Evolutionary conservation across 192 early-diverging fungal genomes (phyloP).

Genomic region (Entomortierella parvispora): DNA sequence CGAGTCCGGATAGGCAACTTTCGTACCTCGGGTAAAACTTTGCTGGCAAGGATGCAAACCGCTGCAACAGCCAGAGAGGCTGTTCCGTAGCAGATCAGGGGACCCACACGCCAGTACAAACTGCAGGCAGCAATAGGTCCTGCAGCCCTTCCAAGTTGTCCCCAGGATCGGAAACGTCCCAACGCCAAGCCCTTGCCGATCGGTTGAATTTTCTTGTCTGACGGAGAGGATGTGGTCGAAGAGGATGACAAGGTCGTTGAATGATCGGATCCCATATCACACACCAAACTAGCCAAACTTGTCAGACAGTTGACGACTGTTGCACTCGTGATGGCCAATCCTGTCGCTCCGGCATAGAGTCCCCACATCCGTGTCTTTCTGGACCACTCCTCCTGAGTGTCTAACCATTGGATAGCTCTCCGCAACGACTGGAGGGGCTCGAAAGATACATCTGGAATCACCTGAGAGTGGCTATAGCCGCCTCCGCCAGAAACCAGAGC

Average conservation of each 20-base stretch:
- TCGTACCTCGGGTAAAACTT: constrained; percentile 46
- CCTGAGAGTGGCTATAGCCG: neutral
- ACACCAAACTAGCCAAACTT: constrained; percentile 72
- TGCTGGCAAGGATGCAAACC: constrained; percentile 36
- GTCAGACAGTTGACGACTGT: constrained; percentile 96
- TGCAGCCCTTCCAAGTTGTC: constrained; percentile 90
- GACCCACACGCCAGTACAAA: constrained; percentile 86
- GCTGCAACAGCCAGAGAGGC: constrained; percentile 64
- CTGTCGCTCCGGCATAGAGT: constrained; percentile 79
- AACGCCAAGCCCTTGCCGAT: constrained; percentile 75
- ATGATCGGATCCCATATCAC: constrained; percentile 53
- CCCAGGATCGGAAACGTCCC: constrained; percentile 86
- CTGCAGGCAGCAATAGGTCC: constrained; percentile 91
- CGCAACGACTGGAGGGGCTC: too few species aligned
- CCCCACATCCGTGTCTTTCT: constrained; percentile 44
- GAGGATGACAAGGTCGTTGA: neutral
- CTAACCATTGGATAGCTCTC: constrained; percentile 9
- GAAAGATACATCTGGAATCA: neutral
- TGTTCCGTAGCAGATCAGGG: constrained; percentile 65
- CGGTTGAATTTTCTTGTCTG: constrained; percentile 1
- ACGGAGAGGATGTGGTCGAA: neutral
- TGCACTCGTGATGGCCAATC: constrained; percentile 90
- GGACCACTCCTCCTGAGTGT: constrained; percentile 49
- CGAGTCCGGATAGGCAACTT: constrained; percentile 39
- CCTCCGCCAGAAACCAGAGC: constrained; percentile 54